These are phyloP conservation scores for Cudoniella acicularis DNA, from an alignment of 495 filamentous ascomycete species.

Conservation along the genomic window DNA sequence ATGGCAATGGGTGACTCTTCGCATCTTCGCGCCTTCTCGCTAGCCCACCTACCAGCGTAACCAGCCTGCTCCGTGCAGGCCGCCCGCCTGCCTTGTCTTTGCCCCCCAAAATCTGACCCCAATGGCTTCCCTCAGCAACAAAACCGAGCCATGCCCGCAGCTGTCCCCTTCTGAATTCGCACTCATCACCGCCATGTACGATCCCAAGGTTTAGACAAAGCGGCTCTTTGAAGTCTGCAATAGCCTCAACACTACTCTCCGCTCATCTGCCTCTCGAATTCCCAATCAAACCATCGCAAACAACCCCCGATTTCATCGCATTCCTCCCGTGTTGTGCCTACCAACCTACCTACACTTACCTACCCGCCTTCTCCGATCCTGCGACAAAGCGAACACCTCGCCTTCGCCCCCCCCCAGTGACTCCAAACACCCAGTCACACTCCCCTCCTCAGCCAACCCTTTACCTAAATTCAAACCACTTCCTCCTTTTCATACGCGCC, in stretches of 20 bases:
- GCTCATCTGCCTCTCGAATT: background rate
- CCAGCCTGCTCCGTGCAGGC: background rate
- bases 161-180: background rate
- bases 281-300: too few relatives aligned
- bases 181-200: slow-evolving; percentile 20
- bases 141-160: slow-evolving; percentile 22
- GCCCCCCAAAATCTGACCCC: slow-evolving; percentile 7
- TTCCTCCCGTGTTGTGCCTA: background rate
- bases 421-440: slow-evolving; percentile 6
- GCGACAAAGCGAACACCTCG: slow-evolving; percentile 10
- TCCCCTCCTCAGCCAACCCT: background rate
- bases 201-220: slow-evolving; percentile 18
- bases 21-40: too few relatives aligned
- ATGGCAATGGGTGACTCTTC: too few relatives aligned
- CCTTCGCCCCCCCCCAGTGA: slow-evolving; percentile 5
- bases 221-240: slow-evolving; percentile 29
- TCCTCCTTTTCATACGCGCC: slow-evolving; percentile 1
- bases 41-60: too few relatives aligned
- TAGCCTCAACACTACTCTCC: background rate
- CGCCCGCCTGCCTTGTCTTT: background rate
- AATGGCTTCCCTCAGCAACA: slow-evolving; percentile 2
- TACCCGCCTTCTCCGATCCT: slow-evolving; percentile 8
- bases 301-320: background rate
- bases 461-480: slow-evolving; percentile 14
- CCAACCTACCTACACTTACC: too few relatives aligned